Base-by-base conservation (phyloP, 2,329 filamentous ascomycete species). In the Teratosphaeria gauchensis region DNA sequence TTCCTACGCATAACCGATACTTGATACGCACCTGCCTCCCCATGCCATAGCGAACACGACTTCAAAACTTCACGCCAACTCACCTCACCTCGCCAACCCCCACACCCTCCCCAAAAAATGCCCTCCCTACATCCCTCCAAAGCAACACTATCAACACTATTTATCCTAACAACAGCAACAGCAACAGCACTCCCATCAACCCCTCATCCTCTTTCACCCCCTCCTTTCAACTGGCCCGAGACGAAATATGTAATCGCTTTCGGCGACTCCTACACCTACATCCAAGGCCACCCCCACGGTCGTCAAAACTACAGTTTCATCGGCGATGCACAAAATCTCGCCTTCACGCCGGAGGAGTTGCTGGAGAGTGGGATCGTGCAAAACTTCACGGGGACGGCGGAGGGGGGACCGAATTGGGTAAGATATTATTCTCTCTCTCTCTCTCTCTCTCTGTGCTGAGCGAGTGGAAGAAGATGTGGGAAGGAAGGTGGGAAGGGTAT, bases 331-430 rank as follows among this genome's bases (percentile, higher is more conserved):
- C 69, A 78, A n/a, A 71, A 80, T 58, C 74, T 77, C 33, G 69
- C 73, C 30, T 82, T 77, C 63, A 75, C 76, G 0, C 68, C 76
- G 0, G 57, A 72, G 7, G 68, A 76, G 14, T 73, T 83, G 0
- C 71, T 82, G 14, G 69, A 69, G 1, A 71, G 80, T 64, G 69
- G 74, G 59, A 83, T 83, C 59, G 75, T 82, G 1, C 79, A 82
- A 51, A 81, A 82, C 46, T 75, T 63, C 46, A 77, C 74, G 2
- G 71, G 70, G n/a, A 79, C 78, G 0, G 79, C 79, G 19, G 77
- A 79, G 57, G 80, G 79, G 1, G 80, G 80, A 0, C 77, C 80
- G 0, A 81, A 83, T 58, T 83, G 80, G 80, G 74, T n/a, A n/a
- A n/a, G n/a, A n/a, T n/a, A n/a, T n/a, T n/a, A n/a, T n/a, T n/a